A percentile compares a stretch with the other conserved stretches of the same genome.
These are phyloP conservation scores for Leishmania lainsoni DNA, from an alignment of 208 protist genomes.

Conservation along the genomic window DNA sequence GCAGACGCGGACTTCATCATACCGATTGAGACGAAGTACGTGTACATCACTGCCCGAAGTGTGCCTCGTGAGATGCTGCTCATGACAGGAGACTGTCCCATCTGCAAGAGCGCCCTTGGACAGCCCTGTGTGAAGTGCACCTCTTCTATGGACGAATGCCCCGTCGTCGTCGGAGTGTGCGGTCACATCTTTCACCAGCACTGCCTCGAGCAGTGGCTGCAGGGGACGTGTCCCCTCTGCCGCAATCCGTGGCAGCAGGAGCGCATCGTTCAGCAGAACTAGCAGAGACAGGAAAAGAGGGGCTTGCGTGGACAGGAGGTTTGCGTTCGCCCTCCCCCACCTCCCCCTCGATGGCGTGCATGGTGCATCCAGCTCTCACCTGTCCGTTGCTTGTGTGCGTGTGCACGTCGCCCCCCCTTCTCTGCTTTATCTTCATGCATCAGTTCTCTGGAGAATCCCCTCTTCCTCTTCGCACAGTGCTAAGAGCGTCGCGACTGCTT, in stretches of 20 bases:
- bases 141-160: conserved; percentile 25
- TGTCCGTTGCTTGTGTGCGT: neutral
- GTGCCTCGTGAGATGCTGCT: conserved; percentile 30
- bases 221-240: conserved; percentile 33
- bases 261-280: neutral
- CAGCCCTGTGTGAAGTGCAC: conserved; percentile 34
- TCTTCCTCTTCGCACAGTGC: neutral
- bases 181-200: conserved; percentile 54
- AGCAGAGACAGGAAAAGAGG: neutral
- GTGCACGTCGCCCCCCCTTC: neutral
- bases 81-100: conserved; percentile 28
- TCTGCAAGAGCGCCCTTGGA: conserved; percentile 31
- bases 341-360: neutral
- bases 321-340: neutral
- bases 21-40: conserved; percentile 36
- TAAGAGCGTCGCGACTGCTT: neutral
- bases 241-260: conserved; percentile 22
- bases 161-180: conserved; percentile 41
- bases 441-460: neutral
- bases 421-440: neutral
- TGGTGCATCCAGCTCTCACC: neutral
- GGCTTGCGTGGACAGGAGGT: neutral
- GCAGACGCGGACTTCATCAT: conserved; percentile 28
- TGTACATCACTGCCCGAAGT: conserved; percentile 28
- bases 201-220: conserved; percentile 50